Evolutionary conservation across 805 yeast species (phyloP).

Genomic region (Debaryomyces hansenii): DNA sequence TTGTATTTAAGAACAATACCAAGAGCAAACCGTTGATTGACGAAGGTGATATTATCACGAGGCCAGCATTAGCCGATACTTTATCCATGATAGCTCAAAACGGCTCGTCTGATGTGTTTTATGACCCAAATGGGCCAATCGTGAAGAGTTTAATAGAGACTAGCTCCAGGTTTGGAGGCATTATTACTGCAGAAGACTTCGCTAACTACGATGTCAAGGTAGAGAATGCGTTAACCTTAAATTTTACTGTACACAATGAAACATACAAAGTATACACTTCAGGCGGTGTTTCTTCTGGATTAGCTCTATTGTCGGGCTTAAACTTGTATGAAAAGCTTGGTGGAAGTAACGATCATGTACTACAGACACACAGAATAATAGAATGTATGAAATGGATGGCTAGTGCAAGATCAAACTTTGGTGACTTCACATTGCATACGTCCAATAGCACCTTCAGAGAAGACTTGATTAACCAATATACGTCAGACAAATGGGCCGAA

Average conservation of each 20-base stretch:
- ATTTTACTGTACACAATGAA: slow-evolving; percentile 17
- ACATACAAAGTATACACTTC: slow-evolving; percentile 40
- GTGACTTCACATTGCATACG: slow-evolving; percentile 49
- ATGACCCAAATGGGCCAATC: slow-evolving; percentile 78
- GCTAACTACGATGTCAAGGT: slow-evolving; percentile 54
- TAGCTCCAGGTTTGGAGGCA: slow-evolving; percentile 61
- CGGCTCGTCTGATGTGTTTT: slow-evolving; percentile 77
- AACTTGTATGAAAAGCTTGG: slow-evolving; percentile 53
- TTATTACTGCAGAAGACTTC: slow-evolving; percentile 66
- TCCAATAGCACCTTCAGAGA: slow-evolving; percentile 8
- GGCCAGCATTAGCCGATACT: slow-evolving; percentile 67
- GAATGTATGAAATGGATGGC: slow-evolving; percentile 96
- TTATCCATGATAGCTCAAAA: slow-evolving; percentile 67
- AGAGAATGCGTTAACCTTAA: slow-evolving; percentile 40
- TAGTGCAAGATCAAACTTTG: slow-evolving; percentile 79
- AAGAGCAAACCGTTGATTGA: slow-evolving; percentile 26
- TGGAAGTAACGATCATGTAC: slow-evolving; percentile 7
- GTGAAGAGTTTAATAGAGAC: slow-evolving; percentile 57
- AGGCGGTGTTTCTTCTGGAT: slow-evolving; percentile 79
- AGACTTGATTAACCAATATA: slow-evolving; percentile 40
- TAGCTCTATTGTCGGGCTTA: slow-evolving; percentile 76
- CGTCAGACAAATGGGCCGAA: slow-evolving; percentile 58
- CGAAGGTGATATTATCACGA: slow-evolving; percentile 59
- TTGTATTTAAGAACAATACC: slow-evolving; percentile 39
- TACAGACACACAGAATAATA: slow-evolving; percentile 63